These are phyloP conservation scores for Micractinium sp. DNA, from an alignment of 139 green algal species.

Conservation along the genomic window DNA sequence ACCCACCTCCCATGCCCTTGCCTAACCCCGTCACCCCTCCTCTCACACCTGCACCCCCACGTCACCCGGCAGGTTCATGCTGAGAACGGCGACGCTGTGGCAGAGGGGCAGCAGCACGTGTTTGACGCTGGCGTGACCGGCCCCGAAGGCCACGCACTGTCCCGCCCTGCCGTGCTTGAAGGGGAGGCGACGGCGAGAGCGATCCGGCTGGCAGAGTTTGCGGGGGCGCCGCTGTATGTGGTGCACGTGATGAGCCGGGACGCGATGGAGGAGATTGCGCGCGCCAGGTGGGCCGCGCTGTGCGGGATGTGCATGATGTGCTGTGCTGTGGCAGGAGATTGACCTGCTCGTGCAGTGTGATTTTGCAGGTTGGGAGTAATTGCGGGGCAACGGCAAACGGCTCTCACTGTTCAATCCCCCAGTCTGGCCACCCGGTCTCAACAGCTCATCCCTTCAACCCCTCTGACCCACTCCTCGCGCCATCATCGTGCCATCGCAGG, in stretches of 20 bases:
- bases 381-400: too few species aligned
- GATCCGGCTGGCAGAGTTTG: slow-evolving; percentile 82
- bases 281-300: neutral
- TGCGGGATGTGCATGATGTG: neutral
- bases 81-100: slow-evolving; percentile 94
- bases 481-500: slow-evolving; percentile 29
- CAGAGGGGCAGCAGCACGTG: slow-evolving; percentile 68
- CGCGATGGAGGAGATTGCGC: slow-evolving; percentile 77
- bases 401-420: too few species aligned
- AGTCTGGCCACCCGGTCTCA: too few species aligned
- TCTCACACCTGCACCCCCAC: neutral
- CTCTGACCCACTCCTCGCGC: too few species aligned
- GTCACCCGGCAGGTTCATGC: slow-evolving; percentile 72
- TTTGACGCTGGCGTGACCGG: slow-evolving; percentile 78
- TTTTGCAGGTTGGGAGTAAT: too few species aligned
- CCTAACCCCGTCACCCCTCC: neutral
- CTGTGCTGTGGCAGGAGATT: too few species aligned
- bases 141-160: slow-evolving; percentile 90
- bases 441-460: too few species aligned
- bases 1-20: neutral
- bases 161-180: slow-evolving; percentile 83
- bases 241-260: slow-evolving; percentile 96
- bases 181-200: slow-evolving; percentile 90
- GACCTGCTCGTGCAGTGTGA: too few species aligned
- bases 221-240: slow-evolving; percentile 92